Conservation (phyloP, 163 green algal genomes). For the Chloromonas sp. region DNA sequence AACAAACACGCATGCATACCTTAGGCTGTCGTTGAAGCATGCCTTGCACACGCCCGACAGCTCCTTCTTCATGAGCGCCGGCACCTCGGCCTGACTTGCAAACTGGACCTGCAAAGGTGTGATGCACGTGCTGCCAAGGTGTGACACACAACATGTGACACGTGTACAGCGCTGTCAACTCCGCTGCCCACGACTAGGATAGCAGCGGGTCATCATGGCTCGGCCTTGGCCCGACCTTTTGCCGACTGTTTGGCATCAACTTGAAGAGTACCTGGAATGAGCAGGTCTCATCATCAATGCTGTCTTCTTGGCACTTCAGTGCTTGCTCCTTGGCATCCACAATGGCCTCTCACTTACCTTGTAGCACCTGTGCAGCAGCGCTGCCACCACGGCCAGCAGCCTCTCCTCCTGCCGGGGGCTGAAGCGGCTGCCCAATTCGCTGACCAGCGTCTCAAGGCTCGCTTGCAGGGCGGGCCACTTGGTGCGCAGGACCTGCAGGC, state of each 20-base stretch:
- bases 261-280: no score
- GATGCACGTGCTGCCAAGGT: neutral
- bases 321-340: neutral
- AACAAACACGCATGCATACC: no score
- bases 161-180: no score
- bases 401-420: slow-evolving; percentile 64
- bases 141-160: no score
- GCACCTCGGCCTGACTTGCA: slow-evolving; percentile 50
- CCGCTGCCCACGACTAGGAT: no score
- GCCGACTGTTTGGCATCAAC: no score
- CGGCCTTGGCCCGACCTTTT: no score
- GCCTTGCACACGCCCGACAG: slow-evolving; percentile 81
- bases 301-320: neutral
- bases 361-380: slow-evolving; percentile 87
- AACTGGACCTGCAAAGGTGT: neutral
- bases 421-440: neutral
- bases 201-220: no score
- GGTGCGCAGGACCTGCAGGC: slow-evolving; percentile 33
- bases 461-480: slow-evolving; percentile 32
- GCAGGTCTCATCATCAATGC: no score
- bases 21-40: slow-evolving; percentile 56
- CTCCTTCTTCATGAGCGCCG: slow-evolving; percentile 76
- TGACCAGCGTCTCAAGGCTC: slow-evolving; percentile 27
- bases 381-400: slow-evolving; percentile 89
- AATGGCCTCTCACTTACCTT: slow-evolving; percentile 37